These are phyloP conservation scores for Arabis alpina DNA, from an alignment of 345 rosid genomes.

Conservation along the genomic window DNA sequence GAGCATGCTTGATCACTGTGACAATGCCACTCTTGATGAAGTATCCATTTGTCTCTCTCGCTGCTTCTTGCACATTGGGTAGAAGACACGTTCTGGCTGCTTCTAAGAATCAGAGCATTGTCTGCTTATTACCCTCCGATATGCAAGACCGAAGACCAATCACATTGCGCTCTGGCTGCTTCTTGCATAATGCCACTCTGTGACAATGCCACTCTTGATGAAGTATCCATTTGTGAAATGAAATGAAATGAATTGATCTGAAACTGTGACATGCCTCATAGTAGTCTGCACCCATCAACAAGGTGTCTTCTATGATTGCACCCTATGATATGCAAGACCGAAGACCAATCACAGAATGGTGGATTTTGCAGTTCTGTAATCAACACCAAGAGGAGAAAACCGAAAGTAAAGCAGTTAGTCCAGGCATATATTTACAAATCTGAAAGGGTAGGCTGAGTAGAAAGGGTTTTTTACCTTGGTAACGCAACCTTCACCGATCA, in stretches of 20 bases:
- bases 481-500: constrained; percentile 97
- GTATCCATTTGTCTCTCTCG: constrained; percentile 91
- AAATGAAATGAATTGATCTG: constrained; percentile 4
- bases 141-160: too few species aligned
- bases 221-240: too few species aligned
- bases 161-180: too few species aligned
- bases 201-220: too few species aligned
- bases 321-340: too few species aligned
- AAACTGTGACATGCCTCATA: constrained; percentile 61
- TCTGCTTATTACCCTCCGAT: too few species aligned
- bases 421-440: background rate
- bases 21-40: constrained; percentile 98
- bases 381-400: constrained; percentile 1
- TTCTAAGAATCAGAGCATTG: too few species aligned
- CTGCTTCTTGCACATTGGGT: constrained; percentile 96
- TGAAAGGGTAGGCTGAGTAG: constrained; percentile 7
- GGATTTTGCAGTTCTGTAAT: constrained; percentile 80
- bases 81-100: too few species aligned
- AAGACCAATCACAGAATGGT: too few species aligned
- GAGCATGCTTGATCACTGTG: constrained; percentile 87
- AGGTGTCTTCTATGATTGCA: too few species aligned
- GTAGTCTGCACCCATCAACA: constrained; percentile 95
- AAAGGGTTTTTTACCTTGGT: constrained; percentile 62
- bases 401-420: background rate
- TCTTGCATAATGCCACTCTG: too few species aligned